Base-by-base conservation (phyloP, 768 basidiomycete species). In the Leccinum subtestaceum region DNA sequence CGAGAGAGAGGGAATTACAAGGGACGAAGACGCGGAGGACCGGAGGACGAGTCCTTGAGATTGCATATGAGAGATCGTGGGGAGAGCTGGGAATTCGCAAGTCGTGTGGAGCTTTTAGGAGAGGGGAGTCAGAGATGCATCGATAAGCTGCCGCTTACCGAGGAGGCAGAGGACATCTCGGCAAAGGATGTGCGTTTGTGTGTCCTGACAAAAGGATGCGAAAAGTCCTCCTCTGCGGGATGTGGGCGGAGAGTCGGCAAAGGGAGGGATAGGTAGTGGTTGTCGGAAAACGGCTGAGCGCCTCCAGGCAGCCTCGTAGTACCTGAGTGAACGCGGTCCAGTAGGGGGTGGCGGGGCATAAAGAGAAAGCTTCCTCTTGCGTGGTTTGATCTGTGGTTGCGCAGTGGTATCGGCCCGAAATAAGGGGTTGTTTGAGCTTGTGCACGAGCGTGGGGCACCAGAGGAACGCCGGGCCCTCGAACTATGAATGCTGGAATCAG, bases 1-100 rank as follows among this genome's bases (percentile, higher is more conserved):
- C 65, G 0, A 63, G 61, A 40, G 82, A 77, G 47, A 89, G 76
- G 4, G 73, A 74, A 1, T 82, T 75, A 63, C 87, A 91, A 2
- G 91, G 91, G 25, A 89, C 84, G 62, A 88, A 93, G 51, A 89
- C 83, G 27, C 87, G 86, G 50, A 4, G 90, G 89, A 15, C 88
- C 7, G 27, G 27, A 27, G 27, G 7, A 27, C 27, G 87, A 5
- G 74, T 76, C 31, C 84, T 82, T 19, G 79, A 84, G 3, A 80
- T 84, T 12, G 88, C 88, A 50, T 80, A 71, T 45, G 67, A 72
- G 40, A 93, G 75, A 62, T 90, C 88, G 66, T 91, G 89, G 27
- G 83, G 83, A 5, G 82, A 76, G 46, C 45, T 64, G 17, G 66
- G 60, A 1, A 47, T 56, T 23, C 56, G 62, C 7, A 27, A 27